These are phyloP conservation scores for Trypanosoma boissoni DNA, from an alignment of 208 protist species.

Conservation along the genomic window DNA sequence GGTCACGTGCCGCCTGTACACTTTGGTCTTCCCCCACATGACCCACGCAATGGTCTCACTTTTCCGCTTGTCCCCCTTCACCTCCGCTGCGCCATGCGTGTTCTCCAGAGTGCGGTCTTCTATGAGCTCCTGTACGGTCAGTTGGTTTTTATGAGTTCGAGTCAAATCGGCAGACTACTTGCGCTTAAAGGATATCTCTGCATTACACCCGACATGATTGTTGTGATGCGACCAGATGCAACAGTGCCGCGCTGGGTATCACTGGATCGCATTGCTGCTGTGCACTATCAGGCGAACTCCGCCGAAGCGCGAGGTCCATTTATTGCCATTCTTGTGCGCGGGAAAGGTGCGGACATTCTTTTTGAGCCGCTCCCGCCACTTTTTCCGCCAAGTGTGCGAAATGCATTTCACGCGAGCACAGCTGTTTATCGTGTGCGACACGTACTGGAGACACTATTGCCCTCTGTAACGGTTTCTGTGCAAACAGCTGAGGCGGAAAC, in stretches of 20 bases:
- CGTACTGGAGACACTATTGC: not conserved
- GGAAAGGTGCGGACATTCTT: constrained; percentile 2
- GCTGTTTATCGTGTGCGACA: not conserved
- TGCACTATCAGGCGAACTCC: constrained; percentile 4
- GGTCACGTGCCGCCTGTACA: constrained; percentile 41
- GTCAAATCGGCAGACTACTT: not conserved
- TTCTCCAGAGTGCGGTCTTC: constrained; percentile 41
- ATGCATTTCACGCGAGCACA: not conserved
- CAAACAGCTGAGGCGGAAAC: not conserved
- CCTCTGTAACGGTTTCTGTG: not conserved
- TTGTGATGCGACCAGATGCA: constrained; percentile 14
- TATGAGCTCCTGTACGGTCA: constrained; percentile 51
- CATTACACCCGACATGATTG: constrained; percentile 16
- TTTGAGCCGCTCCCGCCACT: constrained; percentile 6
- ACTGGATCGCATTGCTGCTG: not conserved
- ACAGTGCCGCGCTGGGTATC: constrained; percentile 15
- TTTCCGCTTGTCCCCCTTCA: constrained; percentile 54
- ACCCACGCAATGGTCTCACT: constrained; percentile 56
- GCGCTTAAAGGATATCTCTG: constrained; percentile 6
- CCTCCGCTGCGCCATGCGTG: constrained; percentile 41
- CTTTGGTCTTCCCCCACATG: constrained; percentile 45
- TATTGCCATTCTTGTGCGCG: not conserved
- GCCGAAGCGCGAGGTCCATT: not conserved
- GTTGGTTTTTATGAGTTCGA: constrained; percentile 32
- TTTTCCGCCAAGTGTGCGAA: not conserved